Conservation (phyloP, 2,329 filamentous ascomycete species). For the Diaporthe sp. region DNA sequence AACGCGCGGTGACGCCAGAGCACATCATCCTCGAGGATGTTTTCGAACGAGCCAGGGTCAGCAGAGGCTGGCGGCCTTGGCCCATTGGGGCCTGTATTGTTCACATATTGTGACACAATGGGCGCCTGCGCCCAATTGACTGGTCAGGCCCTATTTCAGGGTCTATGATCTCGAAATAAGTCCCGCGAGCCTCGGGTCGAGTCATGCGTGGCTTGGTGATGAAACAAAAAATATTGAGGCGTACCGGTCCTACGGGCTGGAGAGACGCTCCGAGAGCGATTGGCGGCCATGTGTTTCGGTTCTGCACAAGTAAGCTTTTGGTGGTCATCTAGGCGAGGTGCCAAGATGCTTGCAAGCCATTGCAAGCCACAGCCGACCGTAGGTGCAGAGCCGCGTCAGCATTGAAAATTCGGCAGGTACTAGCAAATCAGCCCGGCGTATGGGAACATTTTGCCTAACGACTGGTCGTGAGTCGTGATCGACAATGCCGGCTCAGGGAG, state of each 20-base stretch:
- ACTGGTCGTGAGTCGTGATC: conserved; percentile 19
- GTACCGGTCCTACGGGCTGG: conserved; percentile 19
- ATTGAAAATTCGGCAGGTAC: conserved; percentile 14
- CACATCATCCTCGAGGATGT: conserved; percentile 31
- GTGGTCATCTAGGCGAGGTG: conserved; percentile 5
- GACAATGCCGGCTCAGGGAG: conserved; percentile 18
- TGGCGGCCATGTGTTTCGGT: conserved; percentile 13
- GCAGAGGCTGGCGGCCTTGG: conserved; percentile 4
- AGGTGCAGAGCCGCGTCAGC: conserved; percentile 24
- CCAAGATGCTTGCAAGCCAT: neutral
- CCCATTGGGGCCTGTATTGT: conserved; percentile 11
- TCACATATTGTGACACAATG: neutral
- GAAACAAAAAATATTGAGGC: conserved; percentile 8
- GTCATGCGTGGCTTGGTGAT: conserved; percentile 18
- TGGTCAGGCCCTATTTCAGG: conserved; percentile 6
- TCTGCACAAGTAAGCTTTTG: conserved; percentile 8
- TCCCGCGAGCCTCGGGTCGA: neutral
- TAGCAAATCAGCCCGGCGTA: conserved; percentile 6
- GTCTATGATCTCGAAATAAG: conserved; percentile 1
- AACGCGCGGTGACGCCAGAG: conserved; percentile 22
- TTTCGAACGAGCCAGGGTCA: conserved; percentile 5
- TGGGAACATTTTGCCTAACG: neutral
- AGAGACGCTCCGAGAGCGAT: neutral
- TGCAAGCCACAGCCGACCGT: neutral
- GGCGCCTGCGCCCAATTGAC: neutral